These are phyloP conservation scores for Saprolegnia diclina DNA, from an alignment of 352 stramenopile species.

Conservation along the genomic window DNA sequence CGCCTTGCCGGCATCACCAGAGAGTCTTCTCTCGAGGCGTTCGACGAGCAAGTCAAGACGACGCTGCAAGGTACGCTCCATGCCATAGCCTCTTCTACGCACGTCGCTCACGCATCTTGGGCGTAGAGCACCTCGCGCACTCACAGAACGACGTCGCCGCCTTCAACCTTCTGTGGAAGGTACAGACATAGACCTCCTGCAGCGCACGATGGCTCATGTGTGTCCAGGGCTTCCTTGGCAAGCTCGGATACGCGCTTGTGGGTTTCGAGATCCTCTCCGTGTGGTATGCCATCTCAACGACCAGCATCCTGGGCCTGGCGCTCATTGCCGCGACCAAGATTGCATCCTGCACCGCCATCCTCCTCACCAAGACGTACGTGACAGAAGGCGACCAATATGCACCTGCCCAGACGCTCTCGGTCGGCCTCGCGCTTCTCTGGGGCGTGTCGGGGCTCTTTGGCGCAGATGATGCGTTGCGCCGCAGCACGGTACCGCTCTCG, in stretches of 20 bases:
- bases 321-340: slow-evolving; percentile 41
- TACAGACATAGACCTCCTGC: neutral
- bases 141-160: slow-evolving; percentile 40
- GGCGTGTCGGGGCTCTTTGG: slow-evolving; percentile 28
- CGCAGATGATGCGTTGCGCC: neutral
- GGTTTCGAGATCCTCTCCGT: slow-evolving; percentile 41
- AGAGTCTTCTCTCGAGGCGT: slow-evolving; percentile 30
- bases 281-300: slow-evolving; percentile 33
- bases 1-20: slow-evolving; percentile 35
- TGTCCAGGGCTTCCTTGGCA: neutral
- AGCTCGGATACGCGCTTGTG: slow-evolving; percentile 34
- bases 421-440: slow-evolving; percentile 40
- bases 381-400: slow-evolving; percentile 26
- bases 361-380: slow-evolving; percentile 40
- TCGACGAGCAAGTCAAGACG: slow-evolving; percentile 35
- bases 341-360: slow-evolving; percentile 35
- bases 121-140: slow-evolving; percentile 29
- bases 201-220: neutral
- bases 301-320: slow-evolving; percentile 18
- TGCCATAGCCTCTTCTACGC: neutral
- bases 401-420: slow-evolving; percentile 35
- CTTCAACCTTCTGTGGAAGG: slow-evolving; percentile 50
- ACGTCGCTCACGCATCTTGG: neutral
- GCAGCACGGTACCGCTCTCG: slow-evolving; percentile 30
- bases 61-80: slow-evolving; percentile 19